Base-by-base conservation (phyloP, 768 basidiomycete genomes). In the Kwoniella bestiolae region DNA sequence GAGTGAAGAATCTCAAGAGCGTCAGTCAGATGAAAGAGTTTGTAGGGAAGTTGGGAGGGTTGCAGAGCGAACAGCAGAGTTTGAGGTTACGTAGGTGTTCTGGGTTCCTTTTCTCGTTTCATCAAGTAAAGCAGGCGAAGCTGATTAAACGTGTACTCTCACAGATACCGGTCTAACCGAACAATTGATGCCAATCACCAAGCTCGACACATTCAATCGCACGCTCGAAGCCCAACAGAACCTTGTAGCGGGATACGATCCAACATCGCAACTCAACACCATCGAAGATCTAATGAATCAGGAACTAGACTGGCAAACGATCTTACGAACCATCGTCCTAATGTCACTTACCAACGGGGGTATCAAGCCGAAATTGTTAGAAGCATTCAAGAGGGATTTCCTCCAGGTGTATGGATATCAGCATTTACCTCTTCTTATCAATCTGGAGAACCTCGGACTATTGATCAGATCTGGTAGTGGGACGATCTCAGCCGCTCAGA, bases 211-310 rank as follows among this genome's bases (percentile, higher is more conserved):
- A 50, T 99, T 99, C 83, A 92, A 93, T 82, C 90, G 88, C 75
- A 90, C 89, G 11, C 84, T 99, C 9, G 94, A 98, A 82, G 90
- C 96, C 14, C 95, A 98, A 76, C 96, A 98, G 80, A 98, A 98
- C 80, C 85, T 99, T n/a, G 86, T 98, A 31, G 92, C 94, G 6
- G 94, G 93, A 6, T 93, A 94, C 75, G 91, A 97, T 72, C 84
- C 90, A 28, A 83, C 87, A 12, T 84, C 85, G 3, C 96, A 98
- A 79, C 85, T 96, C 46, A 82, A 83, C n/a, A 87, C 89, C 0
- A 91, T 99, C 60, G 95, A 98, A 78, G 92, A 94, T 61, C 83
- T 99, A 71, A 88, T 98, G 67, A 87, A 91, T 18, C 90, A 91
- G 73, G 91, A 91, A 57, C 88, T 89, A 1, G 91, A 94, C 45